Conservation (phyloP, 1,139 yeast species). For the Suzukiozyma palmioleophila region DNA sequence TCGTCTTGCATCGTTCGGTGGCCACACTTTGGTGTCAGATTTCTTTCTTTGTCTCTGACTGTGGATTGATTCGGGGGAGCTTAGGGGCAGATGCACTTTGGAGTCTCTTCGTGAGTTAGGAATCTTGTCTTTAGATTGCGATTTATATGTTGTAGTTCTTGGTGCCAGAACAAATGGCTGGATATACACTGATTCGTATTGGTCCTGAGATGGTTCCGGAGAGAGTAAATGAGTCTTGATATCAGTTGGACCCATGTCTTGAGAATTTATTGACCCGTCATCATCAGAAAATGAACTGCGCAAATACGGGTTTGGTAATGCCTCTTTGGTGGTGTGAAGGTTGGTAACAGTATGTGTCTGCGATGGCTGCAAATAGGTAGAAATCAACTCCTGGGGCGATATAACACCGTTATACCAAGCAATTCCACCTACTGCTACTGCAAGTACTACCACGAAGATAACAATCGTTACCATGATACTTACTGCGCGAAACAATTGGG, state of each 20-base stretch:
- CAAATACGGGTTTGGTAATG: too few species aligned
- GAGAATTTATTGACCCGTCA: neutral
- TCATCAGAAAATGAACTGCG: neutral
- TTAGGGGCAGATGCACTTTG: neutral
- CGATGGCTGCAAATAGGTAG: neutral
- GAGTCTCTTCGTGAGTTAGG: constrained; percentile 1
- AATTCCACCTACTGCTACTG: neutral
- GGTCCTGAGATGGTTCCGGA: neutral
- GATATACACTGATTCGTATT: neutral
- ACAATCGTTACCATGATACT: neutral
- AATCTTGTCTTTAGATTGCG: constrained; percentile 2
- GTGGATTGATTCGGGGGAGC: neutral
- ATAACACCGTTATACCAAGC: neutral
- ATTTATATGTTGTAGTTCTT: neutral
- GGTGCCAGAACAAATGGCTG: neutral
- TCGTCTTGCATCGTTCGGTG: neutral
- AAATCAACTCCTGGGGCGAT: neutral
- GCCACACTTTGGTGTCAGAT: neutral
- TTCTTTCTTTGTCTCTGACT: neutral
- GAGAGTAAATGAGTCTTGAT: neutral
- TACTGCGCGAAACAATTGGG: neutral
- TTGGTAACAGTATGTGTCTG: neutral
- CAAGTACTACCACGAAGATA: neutral
- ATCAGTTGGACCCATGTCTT: neutral
- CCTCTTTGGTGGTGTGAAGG: too few species aligned